Evolutionary conservation across 345 rosid genomes (phyloP).

Genomic region (Citrus mangshanensis): DNA sequence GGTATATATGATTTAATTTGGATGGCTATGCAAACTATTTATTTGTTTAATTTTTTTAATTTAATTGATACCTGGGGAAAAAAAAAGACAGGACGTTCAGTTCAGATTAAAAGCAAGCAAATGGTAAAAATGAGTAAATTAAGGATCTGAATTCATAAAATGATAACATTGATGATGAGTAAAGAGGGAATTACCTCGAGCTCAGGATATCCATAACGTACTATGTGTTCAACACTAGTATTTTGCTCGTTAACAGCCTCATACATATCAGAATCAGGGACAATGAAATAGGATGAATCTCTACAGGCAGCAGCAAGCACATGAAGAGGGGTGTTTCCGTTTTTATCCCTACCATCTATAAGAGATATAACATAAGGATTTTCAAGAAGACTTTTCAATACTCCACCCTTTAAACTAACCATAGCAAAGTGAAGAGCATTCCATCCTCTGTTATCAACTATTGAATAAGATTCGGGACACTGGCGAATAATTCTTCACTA

Average conservation of each 20-base stretch:
- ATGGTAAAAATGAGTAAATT: too few relatives aligned
- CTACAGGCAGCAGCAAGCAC: not conserved
- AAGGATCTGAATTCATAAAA: too few relatives aligned
- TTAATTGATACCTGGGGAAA: too few relatives aligned
- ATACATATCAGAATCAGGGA: too few relatives aligned
- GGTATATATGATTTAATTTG: too few relatives aligned
- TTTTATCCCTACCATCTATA: not conserved
- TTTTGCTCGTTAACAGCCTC: not conserved
- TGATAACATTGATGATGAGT: not conserved
- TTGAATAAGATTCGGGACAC: not conserved
- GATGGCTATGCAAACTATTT: too few relatives aligned
- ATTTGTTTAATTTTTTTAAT: too few relatives aligned
- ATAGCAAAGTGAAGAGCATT: not conserved
- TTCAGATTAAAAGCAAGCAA: too few relatives aligned
- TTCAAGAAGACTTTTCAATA: too few relatives aligned
- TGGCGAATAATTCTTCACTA: not conserved
- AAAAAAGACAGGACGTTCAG: too few relatives aligned
- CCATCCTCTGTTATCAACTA: not conserved
- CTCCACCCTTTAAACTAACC: too few relatives aligned
- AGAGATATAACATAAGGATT: too few relatives aligned
- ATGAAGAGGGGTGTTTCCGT: not conserved
- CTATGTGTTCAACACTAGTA: not conserved
- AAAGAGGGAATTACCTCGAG: not conserved
- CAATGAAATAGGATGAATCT: not conserved
- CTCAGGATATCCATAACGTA: not conserved